Percentiles rank a stretch among this genome's conserved stretches.
Conservation (phyloP, 2,329 filamentous ascomycete species). For the Colletotrichum spinosum region DNA sequence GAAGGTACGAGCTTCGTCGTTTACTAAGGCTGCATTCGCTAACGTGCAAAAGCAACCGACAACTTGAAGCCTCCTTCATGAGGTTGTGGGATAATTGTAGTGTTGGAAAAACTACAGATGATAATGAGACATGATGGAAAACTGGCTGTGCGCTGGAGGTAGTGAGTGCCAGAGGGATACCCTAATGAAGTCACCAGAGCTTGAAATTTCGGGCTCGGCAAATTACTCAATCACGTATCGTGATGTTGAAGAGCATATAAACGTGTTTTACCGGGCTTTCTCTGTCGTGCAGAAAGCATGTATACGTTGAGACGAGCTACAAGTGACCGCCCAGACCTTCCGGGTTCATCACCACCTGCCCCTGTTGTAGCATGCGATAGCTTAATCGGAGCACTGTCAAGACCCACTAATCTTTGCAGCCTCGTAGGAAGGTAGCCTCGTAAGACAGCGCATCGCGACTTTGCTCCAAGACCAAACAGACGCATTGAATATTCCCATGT, state of each 20-base stretch:
- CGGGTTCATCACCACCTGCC: too few species aligned
- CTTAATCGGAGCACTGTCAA: not conserved
- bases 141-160: not conserved
- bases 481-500: conserved; percentile 29
- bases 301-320: too few species aligned
- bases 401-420: conserved; percentile 36
- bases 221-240: too few species aligned
- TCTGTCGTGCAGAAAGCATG: too few species aligned
- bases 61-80: conserved; percentile 80
- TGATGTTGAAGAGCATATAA: too few species aligned
- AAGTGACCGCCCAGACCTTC: too few species aligned
- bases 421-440: conserved; percentile 48
- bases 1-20: conserved; percentile 73
- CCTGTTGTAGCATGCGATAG: too few species aligned
- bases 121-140: conserved; percentile 30
- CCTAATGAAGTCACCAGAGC: too few species aligned
- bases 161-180: not conserved
- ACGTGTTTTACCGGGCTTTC: too few species aligned
- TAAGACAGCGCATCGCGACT: conserved; percentile 36
- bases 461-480: conserved; percentile 25
- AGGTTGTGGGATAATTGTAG: conserved; percentile 37
- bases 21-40: not conserved
- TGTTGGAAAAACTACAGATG: not conserved
- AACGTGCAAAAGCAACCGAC: conserved; percentile 26
- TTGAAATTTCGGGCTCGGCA: too few species aligned